Evolutionary conservation across 495 filamentous ascomycete genomes (phyloP), one percentile per base, ranked within the genome.

Genomic region (Penicillium nucicola): DNA sequence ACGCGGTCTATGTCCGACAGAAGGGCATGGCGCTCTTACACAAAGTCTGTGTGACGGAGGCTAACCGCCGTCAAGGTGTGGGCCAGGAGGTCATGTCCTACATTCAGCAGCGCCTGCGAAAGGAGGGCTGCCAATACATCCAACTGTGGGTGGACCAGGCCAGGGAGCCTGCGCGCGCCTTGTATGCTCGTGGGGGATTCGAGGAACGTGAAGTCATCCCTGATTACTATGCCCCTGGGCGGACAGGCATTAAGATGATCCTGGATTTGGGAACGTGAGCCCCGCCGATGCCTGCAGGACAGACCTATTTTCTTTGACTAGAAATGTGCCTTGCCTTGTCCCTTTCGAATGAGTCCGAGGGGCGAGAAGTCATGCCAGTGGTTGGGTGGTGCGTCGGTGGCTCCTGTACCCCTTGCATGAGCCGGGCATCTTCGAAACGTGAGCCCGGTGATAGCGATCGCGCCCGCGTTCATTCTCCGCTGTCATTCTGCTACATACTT

Each of bases 81-180:
- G 83, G 77, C 36, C 70, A 64, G 52, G 64, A 67, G 57, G 67
- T 84, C 44, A 60, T 85, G 57, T 53, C 67, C 49, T 68, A 69
- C 52, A 71, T 81, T 54, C 66, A 70, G 28, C 58, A 66, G 44
- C 69, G 72, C 42, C 62, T 84, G 19, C 66, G 62, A 55, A 76
- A 69, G 57, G 76, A 79, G 57, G 77, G 79, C 42, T 80, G 81
- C 61, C 67, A 70, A 40, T 72, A 64, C 35, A 74, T 85, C 33
- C 75, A 84, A 43, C 63, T 84, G 41, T 85, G 81, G 83, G 83
- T 84, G 20, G 83, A 85, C 56, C 71, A 76, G 66, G 69, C 55
- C 35, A 76, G 79, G 54, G 60, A 66, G 20, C 63, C 75, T 46
- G 79, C 82, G 5, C 65, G 76, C 42, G 61, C 60, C 37, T 47